Base-by-base conservation (phyloP, 805 yeast species). In the Teunomyces cretensis region DNA sequence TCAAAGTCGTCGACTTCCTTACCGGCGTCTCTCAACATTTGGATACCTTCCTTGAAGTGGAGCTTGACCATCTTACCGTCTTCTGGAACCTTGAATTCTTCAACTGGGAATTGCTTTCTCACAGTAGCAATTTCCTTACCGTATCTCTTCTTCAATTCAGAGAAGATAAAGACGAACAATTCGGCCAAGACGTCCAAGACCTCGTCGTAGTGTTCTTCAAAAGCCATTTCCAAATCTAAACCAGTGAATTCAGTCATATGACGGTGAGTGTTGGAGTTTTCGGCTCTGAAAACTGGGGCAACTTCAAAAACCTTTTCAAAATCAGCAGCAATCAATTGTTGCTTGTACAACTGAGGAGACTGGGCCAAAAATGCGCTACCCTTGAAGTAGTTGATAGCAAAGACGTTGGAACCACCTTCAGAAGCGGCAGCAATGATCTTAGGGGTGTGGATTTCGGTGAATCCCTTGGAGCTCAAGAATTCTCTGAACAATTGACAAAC, bases 221-320 rank as follows among this genome's bases (percentile, higher is more conserved):
- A 87, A 9, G 97, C 88, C 96, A 94, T 90, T 73, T 94, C 99
- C 72, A 94, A 72, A 77, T 94, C 99, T 59, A 95, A 83, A 47
- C 99, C 99, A 50, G 86, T 87, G 68, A 94, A 94, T 72, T 94
- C 99, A 46, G 99, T 94, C 96, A 94, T 85, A 72, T 94, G 99
- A 75, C 99, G 91, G 70, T 94, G 98, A 15, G 99, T 92, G 76
- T 94, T 91, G 50, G 98, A 92, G 78, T 94, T 92, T 71, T 94
- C 99, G 46, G 99, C 99, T 73, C 99, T 83, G 81, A 94, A 94
- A 36, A 94, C 98, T 30, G 99, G 98, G 1, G 94, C 98, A 61
- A 94, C 79, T 75, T 94, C 99, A 65, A 82, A 94, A 40, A 94
- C 99, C 60, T 81, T 83, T 76, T 94, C 99, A 60, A 92, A 94